Conservation (phyloP, 345 rosid species). For the Erucastrum elatum region DNA sequence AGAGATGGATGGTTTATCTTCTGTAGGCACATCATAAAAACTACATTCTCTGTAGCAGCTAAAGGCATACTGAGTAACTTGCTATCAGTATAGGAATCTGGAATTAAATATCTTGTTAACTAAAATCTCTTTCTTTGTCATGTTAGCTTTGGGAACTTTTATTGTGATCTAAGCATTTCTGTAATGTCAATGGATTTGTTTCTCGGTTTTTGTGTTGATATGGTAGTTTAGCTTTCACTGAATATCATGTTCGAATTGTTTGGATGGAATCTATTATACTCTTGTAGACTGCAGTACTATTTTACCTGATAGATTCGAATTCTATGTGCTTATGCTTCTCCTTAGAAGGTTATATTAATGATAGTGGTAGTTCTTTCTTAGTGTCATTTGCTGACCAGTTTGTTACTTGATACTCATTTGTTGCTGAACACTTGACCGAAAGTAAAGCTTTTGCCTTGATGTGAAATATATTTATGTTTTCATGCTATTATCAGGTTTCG, state of each 20-base stretch:
- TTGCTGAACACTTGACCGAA: background rate
- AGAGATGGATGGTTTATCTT: background rate
- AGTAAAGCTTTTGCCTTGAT: background rate
- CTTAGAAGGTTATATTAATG: background rate
- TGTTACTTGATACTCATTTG: background rate
- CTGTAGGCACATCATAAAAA: background rate
- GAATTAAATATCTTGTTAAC: background rate
- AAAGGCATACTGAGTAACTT: background rate
- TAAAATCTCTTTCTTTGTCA: background rate
- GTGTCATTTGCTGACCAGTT: background rate
- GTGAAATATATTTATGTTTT: conserved; percentile 7
- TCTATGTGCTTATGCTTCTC: background rate
- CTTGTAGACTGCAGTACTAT: too few relatives aligned
- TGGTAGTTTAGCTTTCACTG: background rate
- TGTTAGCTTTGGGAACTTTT: background rate
- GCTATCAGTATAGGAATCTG: background rate
- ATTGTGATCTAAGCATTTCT: background rate
- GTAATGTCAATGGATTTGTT: background rate
- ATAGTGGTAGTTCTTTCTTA: background rate
- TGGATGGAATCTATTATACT: background rate
- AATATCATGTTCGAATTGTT: background rate
- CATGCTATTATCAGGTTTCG: conserved; percentile 49
- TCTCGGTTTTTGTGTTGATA: background rate
- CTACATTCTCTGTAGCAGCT: background rate
- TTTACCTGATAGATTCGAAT: background rate